Percentiles rank a stretch among this genome's conserved stretches.
phyloP scores from a whole-genome alignment of 352 stramenopile species.

The Bremia lactucae region DNA sequence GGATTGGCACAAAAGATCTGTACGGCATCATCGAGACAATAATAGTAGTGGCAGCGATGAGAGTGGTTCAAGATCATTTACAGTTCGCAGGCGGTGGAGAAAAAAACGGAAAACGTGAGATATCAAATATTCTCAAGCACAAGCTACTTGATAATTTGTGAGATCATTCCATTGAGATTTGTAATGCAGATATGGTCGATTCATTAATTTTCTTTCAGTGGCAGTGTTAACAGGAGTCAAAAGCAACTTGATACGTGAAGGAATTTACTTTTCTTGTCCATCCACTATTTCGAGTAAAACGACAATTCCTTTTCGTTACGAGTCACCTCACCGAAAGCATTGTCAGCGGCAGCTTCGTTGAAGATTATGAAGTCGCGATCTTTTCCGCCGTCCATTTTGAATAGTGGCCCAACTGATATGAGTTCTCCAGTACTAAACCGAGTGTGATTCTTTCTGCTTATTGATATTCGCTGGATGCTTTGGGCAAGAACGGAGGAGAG shows the following conservation, averaged over 20 bases:
- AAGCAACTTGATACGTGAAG: not conserved
- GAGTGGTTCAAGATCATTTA: not conserved
- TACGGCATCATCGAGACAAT: constrained; percentile 1
- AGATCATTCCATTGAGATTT: constrained; percentile 18
- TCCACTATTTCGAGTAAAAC: constrained; percentile 59
- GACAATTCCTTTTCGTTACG: constrained; percentile 67
- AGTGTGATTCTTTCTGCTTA: constrained; percentile 22
- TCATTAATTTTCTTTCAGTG: constrained; percentile 7
- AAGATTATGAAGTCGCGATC: constrained; percentile 77
- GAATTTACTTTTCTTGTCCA: no score
- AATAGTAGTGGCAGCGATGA: constrained; percentile 13
- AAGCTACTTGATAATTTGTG: constrained; percentile 23
- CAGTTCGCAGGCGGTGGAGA: constrained; percentile 12
- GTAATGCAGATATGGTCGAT: constrained; percentile 11
- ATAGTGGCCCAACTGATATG: constrained; percentile 55
- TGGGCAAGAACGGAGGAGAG: constrained; percentile 21
- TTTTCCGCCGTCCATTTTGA: constrained; percentile 74
- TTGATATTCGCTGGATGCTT: constrained; percentile 21
- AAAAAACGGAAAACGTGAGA: constrained; percentile 5
- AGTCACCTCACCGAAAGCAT: constrained; percentile 64
- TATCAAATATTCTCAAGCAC: constrained; percentile 10
- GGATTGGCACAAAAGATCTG: constrained; percentile 3
- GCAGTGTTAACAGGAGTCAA: not conserved
- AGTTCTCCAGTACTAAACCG: constrained; percentile 30
- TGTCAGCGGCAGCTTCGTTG: constrained; percentile 60